Percentiles rank a stretch among this genome's conserved stretches.
These are phyloP conservation scores for Leishmania martiniquensis DNA, from an alignment of 208 protist genomes.

Conservation along the genomic window DNA sequence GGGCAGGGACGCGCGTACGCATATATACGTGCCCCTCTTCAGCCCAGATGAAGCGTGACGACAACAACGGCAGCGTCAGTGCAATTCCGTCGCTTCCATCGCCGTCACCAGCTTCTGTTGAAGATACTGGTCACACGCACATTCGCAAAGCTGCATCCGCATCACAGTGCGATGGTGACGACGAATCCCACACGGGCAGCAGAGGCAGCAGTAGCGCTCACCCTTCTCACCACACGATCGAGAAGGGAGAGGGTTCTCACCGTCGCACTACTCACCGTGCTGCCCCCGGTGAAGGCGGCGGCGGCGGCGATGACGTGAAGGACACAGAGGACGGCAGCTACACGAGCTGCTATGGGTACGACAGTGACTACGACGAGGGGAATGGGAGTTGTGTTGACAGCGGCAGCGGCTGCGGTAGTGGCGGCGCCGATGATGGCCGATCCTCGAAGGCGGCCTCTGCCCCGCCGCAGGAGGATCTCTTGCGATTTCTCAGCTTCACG, in stretches of 20 bases:
- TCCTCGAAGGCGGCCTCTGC: conserved; percentile 5
- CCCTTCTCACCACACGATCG: conserved; percentile 19
- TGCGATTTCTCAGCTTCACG: conserved; percentile 53
- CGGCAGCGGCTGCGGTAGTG: conserved; percentile 17
- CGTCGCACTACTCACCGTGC: neutral
- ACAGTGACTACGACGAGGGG: conserved; percentile 33
- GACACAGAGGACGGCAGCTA: neutral
- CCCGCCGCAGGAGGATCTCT: conserved; percentile 46
- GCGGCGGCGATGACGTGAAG: neutral
- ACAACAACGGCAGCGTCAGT: neutral
- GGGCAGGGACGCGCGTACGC: too few species aligned
- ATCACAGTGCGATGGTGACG: neutral
- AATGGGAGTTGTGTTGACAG: conserved; percentile 18
- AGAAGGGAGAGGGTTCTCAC: conserved; percentile 6
- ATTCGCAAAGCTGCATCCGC: too few species aligned
- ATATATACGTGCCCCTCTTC: neutral
- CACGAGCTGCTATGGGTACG: conserved; percentile 33
- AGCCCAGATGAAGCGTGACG: neutral
- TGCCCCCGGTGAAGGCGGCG: neutral
- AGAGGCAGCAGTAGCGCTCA: neutral
- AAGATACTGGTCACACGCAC: neutral
- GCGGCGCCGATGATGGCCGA: conserved; percentile 1
- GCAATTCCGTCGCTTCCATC: neutral
- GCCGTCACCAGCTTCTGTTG: neutral
- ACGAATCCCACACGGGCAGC: neutral